Percentiles rank a stretch among this genome's conserved stretches.
Conservation (phyloP, 2,329 filamentous ascomycete species). For the Hymenoscyphus scutula region DNA sequence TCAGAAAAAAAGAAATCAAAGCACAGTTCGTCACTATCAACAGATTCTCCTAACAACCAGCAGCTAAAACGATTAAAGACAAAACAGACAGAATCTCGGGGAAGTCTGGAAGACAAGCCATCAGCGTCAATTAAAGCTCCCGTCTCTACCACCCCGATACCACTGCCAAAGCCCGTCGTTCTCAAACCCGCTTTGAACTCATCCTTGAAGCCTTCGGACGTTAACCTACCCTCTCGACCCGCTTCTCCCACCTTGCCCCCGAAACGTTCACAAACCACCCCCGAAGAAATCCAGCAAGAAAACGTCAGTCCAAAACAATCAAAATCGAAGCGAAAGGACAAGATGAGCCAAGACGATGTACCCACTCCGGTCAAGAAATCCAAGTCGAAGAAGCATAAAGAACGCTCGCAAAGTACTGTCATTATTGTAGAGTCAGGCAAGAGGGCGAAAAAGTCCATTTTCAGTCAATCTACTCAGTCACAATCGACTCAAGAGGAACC, state of each 20-base stretch:
- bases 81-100: constrained; percentile 26
- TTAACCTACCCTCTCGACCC: not conserved
- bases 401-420: not conserved
- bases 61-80: constrained; percentile 31
- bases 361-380: not conserved
- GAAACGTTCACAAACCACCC: not conserved
- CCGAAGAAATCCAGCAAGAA: not conserved
- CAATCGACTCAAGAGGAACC: not conserved
- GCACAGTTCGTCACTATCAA: constrained; percentile 31
- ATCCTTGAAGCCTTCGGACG: not conserved
- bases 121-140: constrained; percentile 20
- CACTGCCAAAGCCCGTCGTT: not conserved
- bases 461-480: constrained; percentile 4
- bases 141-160: not conserved
- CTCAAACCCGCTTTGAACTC: not conserved
- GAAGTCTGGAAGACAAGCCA: constrained; percentile 17
- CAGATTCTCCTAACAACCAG: constrained; percentile 18
- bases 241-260: not conserved
- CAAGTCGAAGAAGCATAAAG: not conserved
- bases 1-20: constrained; percentile 25
- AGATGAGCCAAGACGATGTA: not conserved
- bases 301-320: not conserved
- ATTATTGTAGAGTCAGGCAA: not conserved
- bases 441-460: not conserved
- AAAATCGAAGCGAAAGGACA: not conserved